Base-by-base conservation (phyloP, 805 yeast genomes). In the Candida pseudofarinosa region DNA sequence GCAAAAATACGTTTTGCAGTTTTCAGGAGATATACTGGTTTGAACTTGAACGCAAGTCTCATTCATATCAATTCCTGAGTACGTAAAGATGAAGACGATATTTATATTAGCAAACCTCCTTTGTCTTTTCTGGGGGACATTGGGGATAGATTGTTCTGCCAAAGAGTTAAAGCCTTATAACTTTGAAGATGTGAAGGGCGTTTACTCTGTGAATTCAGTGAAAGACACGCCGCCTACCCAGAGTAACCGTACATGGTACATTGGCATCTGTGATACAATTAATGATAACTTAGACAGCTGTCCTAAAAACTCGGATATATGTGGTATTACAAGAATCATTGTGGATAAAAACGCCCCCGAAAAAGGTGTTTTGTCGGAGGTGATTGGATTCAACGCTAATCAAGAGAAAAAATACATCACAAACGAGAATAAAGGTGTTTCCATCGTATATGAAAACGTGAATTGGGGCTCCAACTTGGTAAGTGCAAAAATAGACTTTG, bases 191-290 rank as follows among this genome's bases (percentile, higher is more conserved):
- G 65, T 83, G 38, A 70, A 71, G 39, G 85, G 84, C 3, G 56
- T 76, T 3, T 77, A 78, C 50, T 41, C 63, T 1, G 63, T 69
- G n/a, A 55, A 71, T 4, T 32, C 53, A 3, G 51, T 69, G 14
- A 65, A 61, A 26, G 75, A 73, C 35, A 87, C 97, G 8, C 98
- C 98, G 14, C 98, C 99, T 1, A 77, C 91, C 10, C 64, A 61
- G 26, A 78, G 85, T 1, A 73, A 67, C 39, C 62, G 72, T 28
- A 71, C 77, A 2, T 87, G 96, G 90, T 79, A 73, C 54, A 49
- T 90, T 31, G 84, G 88, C 39, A 69, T 88, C 6, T 88, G 95
- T 65, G 80, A 78, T 37, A 65, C 76, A 0, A 59, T 73, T n/a
- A 58, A 62, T 26, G 55, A 65, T 28, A 56, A 52, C 19, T 58